A percentile compares a stretch with the other conserved stretches of the same genome.
Evolutionary conservation across 2,329 filamentous ascomycete genomes (phyloP).

Genomic region (Arthrobotrys sphaeroides): DNA sequence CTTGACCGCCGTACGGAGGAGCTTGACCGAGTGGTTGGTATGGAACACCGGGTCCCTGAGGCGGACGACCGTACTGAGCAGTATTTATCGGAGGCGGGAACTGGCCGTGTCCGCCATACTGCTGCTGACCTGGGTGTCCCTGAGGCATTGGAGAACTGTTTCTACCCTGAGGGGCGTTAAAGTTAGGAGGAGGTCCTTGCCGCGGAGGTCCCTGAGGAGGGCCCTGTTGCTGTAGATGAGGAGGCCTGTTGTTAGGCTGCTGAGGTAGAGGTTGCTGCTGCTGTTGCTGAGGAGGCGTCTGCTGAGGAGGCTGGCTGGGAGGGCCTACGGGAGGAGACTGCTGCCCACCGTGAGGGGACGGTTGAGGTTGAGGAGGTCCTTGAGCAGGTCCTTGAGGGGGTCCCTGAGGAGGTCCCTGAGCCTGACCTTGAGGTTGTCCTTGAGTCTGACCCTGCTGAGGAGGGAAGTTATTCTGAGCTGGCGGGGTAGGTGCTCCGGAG

Average conservation of each 20-base stretch:
- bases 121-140: constrained; percentile 31
- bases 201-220: constrained; percentile 61
- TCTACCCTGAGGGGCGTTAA: constrained; percentile 37
- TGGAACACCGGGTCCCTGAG: constrained; percentile 28
- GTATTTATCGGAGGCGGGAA: constrained; percentile 52
- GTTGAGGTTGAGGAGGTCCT: constrained; percentile 64
- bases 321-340: constrained; percentile 65
- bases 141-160: constrained; percentile 46
- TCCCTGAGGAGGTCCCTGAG: no score
- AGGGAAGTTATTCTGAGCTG: constrained; percentile 61
- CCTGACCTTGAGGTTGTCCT: constrained; percentile 63
- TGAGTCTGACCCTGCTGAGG: no score
- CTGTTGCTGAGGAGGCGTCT: constrained; percentile 58
- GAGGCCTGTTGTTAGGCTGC: constrained; percentile 32
- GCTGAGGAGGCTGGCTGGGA: constrained; percentile 57
- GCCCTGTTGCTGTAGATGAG: constrained; percentile 61
- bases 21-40: constrained; percentile 25
- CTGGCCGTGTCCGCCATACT: constrained; percentile 18
- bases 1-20: constrained; percentile 20
- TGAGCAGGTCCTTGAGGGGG: constrained; percentile 63
- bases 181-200: constrained; percentile 58
- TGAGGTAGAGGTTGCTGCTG: constrained; percentile 61
- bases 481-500: constrained; percentile 62
- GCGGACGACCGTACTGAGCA: constrained; percentile 20
- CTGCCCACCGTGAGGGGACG: constrained; percentile 68